Base-by-base conservation (phyloP, 2,329 filamentous ascomycete genomes). In the Beauveria sp. region DNA sequence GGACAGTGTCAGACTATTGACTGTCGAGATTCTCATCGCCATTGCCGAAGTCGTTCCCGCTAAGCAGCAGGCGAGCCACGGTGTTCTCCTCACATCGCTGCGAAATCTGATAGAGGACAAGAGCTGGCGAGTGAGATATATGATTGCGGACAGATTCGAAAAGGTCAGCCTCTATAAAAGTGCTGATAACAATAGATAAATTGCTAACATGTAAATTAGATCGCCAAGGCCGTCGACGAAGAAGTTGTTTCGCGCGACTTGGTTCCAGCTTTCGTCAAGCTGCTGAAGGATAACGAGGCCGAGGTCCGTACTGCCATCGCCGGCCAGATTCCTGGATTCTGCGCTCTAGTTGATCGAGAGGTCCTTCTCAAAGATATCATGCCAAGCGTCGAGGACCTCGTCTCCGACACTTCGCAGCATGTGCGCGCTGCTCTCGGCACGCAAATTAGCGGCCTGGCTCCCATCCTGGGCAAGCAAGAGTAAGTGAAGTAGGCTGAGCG, bases 111-210 rank as follows among this genome's bases (percentile, higher is more conserved):
- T 99, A 77, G 95, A 97, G 71, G 95, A 99, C 75, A 99, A 98
- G 85, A 98, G 95, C 79, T 99, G 95, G 95, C 87, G 95, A 71
- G 95, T 99, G 63, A 86, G 95, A 73, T 99, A 98, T 77, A 99
- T 99, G 95, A 95, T 99, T 69, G 95, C 95, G 54, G 95, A 99
- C 76, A 86, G 92, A 73, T 99, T 97, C 72, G 95, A 99, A 77
- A 97, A 98, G 89, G 91, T 91, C 72, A 55, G 72, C 58, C 59
- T 28, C 42, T 1, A 24, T 9, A 18, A 14, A 26, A 3, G 6
- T 16, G 10, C 20, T 20, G 6, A 16, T 12, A 46, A 24, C 24
- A 10, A 38, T 10, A n/a, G 9, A 18, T 6, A 26, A 20, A 12
- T n/a, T 30, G 26, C 61, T 58, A 56, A 57, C 16, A 60, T 30